phyloP scores from a whole-genome alignment of 257 asterid genomes.

The Datura wrightii region DNA sequence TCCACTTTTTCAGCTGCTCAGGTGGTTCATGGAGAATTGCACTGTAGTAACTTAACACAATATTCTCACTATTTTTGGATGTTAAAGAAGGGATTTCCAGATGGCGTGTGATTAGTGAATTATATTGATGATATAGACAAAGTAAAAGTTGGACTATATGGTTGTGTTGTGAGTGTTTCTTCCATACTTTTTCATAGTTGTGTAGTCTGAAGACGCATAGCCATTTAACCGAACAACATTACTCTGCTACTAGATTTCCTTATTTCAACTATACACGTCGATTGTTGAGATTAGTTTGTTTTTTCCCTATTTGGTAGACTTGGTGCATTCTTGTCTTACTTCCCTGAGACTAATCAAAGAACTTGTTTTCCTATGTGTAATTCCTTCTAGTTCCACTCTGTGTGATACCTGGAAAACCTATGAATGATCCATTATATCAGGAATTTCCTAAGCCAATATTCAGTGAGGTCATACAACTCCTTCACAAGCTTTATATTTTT shows the following conservation, averaged over 20 bases:
- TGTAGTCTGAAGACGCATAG: background rate
- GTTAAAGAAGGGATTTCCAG: background rate
- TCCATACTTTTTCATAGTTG: background rate
- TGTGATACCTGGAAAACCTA: conserved; percentile 69
- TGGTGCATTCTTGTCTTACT: conserved; percentile 4
- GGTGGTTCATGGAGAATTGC: background rate
- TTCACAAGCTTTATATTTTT: conserved; percentile 10
- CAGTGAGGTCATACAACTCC: conserved; percentile 59
- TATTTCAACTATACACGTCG: background rate
- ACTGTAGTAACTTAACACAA: background rate
- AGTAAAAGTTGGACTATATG: background rate
- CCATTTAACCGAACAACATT: background rate
- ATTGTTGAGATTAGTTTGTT: background rate
- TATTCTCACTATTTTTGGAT: background rate
- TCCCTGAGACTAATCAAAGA: conserved; percentile 17
- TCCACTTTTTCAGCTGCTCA: background rate
- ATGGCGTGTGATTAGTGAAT: background rate
- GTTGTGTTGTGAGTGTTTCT: background rate
- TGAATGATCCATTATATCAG: conserved; percentile 74
- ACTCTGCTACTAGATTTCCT: conserved; percentile 13
- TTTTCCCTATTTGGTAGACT: background rate
- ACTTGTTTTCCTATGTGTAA: background rate
- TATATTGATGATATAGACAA: background rate
- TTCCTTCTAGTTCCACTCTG: conserved; percentile 62
- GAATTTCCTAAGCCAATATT: conserved; percentile 69